Evolutionary conservation across 768 basidiomycete genomes (phyloP).

Genomic region (Cubamyces lactineus): DNA sequence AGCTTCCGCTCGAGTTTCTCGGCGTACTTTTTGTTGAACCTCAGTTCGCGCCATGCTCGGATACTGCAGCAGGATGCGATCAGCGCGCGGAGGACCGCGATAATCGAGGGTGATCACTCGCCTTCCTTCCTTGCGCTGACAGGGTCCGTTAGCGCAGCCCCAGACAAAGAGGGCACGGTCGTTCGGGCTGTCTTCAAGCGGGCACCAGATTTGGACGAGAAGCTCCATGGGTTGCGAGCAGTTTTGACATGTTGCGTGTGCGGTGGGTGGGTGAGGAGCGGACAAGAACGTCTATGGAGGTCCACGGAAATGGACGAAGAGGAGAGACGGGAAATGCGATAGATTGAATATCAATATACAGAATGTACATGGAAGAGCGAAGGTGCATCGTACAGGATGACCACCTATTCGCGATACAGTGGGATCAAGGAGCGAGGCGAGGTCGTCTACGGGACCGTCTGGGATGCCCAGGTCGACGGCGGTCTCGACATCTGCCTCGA

Average conservation of each 20-base stretch:
- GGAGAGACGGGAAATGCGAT: slow-evolving; percentile 29
- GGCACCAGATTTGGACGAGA: slow-evolving; percentile 88
- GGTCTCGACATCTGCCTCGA: slow-evolving; percentile 60
- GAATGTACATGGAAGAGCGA: slow-evolving; percentile 48
- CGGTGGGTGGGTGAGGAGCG: slow-evolving; percentile 62
- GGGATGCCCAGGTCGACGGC: slow-evolving; percentile 80
- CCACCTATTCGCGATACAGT: slow-evolving; percentile 91
- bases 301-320: background rate
- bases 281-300: slow-evolving; percentile 69
- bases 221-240: slow-evolving; percentile 80
- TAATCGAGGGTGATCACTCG: slow-evolving; percentile 32
- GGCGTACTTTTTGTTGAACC: slow-evolving; percentile 76
- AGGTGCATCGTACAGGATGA: slow-evolving; percentile 78
- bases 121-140: slow-evolving; percentile 82
- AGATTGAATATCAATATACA: slow-evolving; percentile 40
- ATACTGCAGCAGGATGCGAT: slow-evolving; percentile 51
- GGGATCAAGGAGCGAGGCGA: slow-evolving; percentile 67
- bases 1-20: slow-evolving; percentile 65
- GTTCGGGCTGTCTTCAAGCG: slow-evolving; percentile 81
- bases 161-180: slow-evolving; percentile 87
- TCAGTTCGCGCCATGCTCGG: slow-evolving; percentile 79
- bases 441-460: slow-evolving; percentile 65
- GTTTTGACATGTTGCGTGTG: slow-evolving; percentile 69
- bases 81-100: background rate
- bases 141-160: slow-evolving; percentile 71